A percentile compares a stretch with the other conserved stretches of the same genome.
Conservation (phyloP, 768 basidiomycete genomes). For the Phaeotremella fagi region DNA sequence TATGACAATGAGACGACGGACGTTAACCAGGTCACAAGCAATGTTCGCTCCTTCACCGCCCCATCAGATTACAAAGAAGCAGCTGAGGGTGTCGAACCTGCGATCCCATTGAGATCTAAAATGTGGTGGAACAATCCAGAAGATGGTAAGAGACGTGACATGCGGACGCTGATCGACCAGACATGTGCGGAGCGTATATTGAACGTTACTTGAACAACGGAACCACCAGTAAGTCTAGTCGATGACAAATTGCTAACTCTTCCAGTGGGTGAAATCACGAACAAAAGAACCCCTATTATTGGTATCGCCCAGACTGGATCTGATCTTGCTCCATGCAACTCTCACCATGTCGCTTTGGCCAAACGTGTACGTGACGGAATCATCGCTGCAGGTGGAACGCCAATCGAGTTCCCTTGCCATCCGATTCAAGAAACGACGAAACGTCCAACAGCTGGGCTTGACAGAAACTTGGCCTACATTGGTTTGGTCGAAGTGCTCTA, state of each 20-base stretch:
- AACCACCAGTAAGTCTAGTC: conserved; percentile 16
- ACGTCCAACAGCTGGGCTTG: conserved; percentile 43
- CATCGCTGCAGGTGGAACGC: conserved; percentile 46
- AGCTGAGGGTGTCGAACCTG: conserved; percentile 34
- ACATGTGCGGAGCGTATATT: conserved; percentile 34
- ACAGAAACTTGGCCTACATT: conserved; percentile 44
- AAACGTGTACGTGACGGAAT: conserved; percentile 47
- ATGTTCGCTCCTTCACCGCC: conserved; percentile 33
- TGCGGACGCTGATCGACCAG: conserved; percentile 5
- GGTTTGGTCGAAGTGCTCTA: conserved; percentile 43
- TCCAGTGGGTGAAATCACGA: conserved; percentile 18
- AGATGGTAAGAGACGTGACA: conserved; percentile 25
- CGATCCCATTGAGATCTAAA: conserved; percentile 37
- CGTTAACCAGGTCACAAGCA: too few species aligned
- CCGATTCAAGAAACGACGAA: conserved; percentile 47
- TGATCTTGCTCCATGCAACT: conserved; percentile 46
- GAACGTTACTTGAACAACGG: conserved; percentile 41
- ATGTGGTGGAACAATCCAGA: conserved; percentile 38
- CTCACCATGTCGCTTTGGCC: conserved; percentile 41
- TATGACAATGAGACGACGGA: too few species aligned
- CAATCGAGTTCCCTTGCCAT: conserved; percentile 48
- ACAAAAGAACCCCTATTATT: conserved; percentile 32
- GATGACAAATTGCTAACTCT: background rate
- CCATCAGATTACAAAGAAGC: conserved; percentile 22
- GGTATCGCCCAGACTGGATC: conserved; percentile 46